Conservation (phyloP, 805 yeast genomes). For the Blastobotrys chiropterorum region DNA sequence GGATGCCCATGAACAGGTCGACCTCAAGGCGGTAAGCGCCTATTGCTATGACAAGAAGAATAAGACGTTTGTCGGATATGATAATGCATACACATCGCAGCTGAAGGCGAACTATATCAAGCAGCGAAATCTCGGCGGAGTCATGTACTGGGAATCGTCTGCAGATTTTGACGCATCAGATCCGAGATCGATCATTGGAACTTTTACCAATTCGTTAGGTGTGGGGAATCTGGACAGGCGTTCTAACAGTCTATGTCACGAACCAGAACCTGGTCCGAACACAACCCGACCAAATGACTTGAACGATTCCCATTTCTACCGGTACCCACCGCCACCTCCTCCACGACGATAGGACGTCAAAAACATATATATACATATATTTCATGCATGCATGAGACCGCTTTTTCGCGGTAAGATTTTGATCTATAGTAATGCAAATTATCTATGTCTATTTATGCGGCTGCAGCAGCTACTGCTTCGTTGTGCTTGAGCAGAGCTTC, state of each 20-base stretch:
- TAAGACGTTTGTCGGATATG: constrained; percentile 53
- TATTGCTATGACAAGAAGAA: constrained; percentile 40
- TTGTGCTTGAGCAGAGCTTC: neutral
- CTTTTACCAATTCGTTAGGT: constrained; percentile 12
- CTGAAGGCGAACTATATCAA: constrained; percentile 56
- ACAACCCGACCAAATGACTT: neutral
- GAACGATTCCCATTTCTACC: neutral
- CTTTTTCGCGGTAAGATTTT: too few species aligned
- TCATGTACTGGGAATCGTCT: constrained; percentile 92
- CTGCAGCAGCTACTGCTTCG: neutral
- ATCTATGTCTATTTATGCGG: neutral
- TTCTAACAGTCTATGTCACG: constrained; percentile 8
- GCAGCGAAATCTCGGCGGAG: constrained; percentile 59
- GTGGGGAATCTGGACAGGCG: constrained; percentile 10
- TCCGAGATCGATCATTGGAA: constrained; percentile 19
- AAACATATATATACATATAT: neutral
- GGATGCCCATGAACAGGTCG: constrained; percentile 44
- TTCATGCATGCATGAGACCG: neutral
- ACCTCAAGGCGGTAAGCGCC: constrained; percentile 47
- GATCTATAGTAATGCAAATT: neutral
- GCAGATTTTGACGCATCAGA: constrained; percentile 47
- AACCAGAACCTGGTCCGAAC: neutral
- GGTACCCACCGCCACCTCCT: neutral
- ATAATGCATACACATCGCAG: constrained; percentile 47
- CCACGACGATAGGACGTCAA: neutral